Evolutionary conservation across 345 rosid genomes (phyloP).

Genomic region (Citrus unshiu): DNA sequence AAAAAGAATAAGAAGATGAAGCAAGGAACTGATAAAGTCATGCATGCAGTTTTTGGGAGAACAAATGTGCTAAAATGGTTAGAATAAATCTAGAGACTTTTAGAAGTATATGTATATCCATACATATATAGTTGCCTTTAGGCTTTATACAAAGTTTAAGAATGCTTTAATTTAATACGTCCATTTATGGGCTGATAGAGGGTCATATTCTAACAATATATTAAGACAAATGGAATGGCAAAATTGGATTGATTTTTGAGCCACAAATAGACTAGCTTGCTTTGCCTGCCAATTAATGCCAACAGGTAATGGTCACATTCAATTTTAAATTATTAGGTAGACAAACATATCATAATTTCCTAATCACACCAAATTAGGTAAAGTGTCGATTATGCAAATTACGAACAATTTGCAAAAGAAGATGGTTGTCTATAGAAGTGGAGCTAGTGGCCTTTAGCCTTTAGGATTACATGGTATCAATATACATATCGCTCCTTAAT

Average conservation of each 20-base stretch:
- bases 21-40: background rate
- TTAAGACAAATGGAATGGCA: background rate
- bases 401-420: background rate
- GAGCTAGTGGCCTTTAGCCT: background rate
- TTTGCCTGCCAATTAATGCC: background rate
- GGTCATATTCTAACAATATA: background rate
- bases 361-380: background rate
- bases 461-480: background rate
- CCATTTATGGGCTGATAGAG: background rate
- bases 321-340: background rate
- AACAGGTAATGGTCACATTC: background rate
- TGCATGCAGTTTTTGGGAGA: background rate
- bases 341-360: background rate
- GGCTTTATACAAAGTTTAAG: background rate
- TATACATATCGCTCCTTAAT: background rate
- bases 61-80: background rate
- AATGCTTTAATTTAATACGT: background rate
- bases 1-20: background rate
- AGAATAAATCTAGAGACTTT: background rate
- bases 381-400: background rate
- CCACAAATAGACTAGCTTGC: background rate
- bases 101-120: background rate
- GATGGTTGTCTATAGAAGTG: background rate
- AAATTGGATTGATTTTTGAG: background rate
- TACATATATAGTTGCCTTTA: background rate